Base-by-base conservation (phyloP, 139 green algal genomes). In the Deuterostichococcus epilithicus region DNA sequence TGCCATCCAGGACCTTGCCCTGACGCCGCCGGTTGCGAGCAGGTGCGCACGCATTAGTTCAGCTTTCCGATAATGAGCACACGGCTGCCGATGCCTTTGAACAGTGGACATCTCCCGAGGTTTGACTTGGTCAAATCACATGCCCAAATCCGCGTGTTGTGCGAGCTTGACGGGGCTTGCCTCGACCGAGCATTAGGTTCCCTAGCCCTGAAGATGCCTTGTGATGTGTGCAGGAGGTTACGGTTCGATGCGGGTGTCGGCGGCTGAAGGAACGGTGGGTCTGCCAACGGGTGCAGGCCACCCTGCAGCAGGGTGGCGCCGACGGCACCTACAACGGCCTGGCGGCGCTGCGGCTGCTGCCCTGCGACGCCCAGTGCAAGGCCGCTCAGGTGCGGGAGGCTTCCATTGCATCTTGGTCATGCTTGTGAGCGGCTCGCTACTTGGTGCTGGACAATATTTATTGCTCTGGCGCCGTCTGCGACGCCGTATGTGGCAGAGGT, bases 1-100 rank as follows among this genome's bases (percentile, higher is more conserved):
- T 95, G 91, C 81, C 91, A 95, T 59, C 8, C 32, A 5, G 88
- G 89, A 1, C 2, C 72, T n/a, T 95, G 91, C 82, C 83, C 89
- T 42, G 72, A 58, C 1, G 36, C 80, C 4, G 63, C 68, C 3
- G 36, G 23, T 28, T 95, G 90, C 79, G 32, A 60, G n/a, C 13
- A 63, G 52, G 52, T 28, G 18, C 3, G 52, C 10, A 8, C 8
- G 42, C 42, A 52, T 13, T 13, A n/a, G n/a, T n/a, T n/a, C n/a
- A n/a, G n/a, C n/a, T n/a, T n/a, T n/a, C n/a, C n/a, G n/a, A n/a
- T n/a, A n/a, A n/a, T n/a, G n/a, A n/a, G n/a, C n/a, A n/a, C n/a
- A n/a, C n/a, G n/a, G n/a, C n/a, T n/a, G n/a, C n/a, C n/a, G n/a
- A n/a, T n/a, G n/a, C n/a, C n/a, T n/a, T n/a, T n/a, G n/a, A n/a